Evolutionary conservation across 805 yeast genomes (phyloP).

Genomic region (Starmera amethionina): DNA sequence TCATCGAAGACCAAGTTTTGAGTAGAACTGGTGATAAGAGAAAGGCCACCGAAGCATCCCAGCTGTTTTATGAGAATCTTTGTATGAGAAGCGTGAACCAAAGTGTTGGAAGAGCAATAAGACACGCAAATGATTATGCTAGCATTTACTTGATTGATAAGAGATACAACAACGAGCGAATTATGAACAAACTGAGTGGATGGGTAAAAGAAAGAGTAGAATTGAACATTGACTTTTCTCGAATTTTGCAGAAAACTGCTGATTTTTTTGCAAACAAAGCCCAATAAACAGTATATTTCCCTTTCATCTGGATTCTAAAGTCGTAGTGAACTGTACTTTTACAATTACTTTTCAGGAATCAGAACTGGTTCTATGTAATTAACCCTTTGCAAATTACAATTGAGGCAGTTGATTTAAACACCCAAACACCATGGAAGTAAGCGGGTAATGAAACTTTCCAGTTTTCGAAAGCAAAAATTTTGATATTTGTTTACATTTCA

Average conservation of each 20-base stretch:
- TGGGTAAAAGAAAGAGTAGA: constrained; percentile 55
- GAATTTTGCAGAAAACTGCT: constrained; percentile 14
- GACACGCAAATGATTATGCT: constrained; percentile 78
- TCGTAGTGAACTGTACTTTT: too few relatives aligned
- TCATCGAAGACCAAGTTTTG: constrained; percentile 43
- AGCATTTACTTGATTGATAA: constrained; percentile 61
- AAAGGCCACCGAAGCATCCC: constrained; percentile 38
- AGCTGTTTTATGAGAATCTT: constrained; percentile 64
- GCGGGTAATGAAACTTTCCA: too few relatives aligned
- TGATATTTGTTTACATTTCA: too few relatives aligned
- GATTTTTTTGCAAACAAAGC: constrained; percentile 6
- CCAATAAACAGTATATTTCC: not conserved
- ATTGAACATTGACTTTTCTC: constrained; percentile 7
- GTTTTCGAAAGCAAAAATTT: too few relatives aligned
- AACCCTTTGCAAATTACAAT: too few relatives aligned
- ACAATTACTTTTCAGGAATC: too few relatives aligned
- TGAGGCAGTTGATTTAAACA: too few relatives aligned
- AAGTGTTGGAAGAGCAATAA: constrained; percentile 83
- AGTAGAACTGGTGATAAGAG: constrained; percentile 34
- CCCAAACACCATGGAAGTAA: too few relatives aligned
- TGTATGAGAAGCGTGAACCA: constrained; percentile 92
- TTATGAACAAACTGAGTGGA: constrained; percentile 52
- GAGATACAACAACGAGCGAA: constrained; percentile 38
- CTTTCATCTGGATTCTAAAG: too few relatives aligned
- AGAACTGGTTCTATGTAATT: too few relatives aligned